These are phyloP conservation scores for Naganishia onofrii DNA, from an alignment of 768 basidiomycete species.

Conservation along the genomic window DNA sequence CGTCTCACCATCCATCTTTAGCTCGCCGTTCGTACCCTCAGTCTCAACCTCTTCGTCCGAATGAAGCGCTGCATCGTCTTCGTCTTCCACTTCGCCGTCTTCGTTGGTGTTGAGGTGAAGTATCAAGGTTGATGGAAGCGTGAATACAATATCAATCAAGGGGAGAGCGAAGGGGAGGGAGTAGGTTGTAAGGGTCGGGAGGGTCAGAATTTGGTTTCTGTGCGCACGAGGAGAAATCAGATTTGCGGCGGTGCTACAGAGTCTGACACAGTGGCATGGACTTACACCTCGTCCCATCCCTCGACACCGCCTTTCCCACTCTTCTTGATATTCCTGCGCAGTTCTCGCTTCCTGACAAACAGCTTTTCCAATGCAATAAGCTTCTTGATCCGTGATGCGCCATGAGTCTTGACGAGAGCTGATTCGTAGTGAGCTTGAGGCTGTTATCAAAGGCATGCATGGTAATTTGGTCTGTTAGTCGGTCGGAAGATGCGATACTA, in stretches of 20 bases:
- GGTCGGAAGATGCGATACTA: background rate
- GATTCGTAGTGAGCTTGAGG: constrained; percentile 28
- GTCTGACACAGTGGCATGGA: too few relatives aligned
- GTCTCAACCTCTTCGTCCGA: constrained; percentile 4
- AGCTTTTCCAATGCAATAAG: constrained; percentile 25
- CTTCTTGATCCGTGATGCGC: constrained; percentile 31
- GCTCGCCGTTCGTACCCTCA: constrained; percentile 5
- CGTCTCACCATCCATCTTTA: constrained; percentile 23
- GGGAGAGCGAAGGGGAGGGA: constrained; percentile 29
- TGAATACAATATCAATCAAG: constrained; percentile 27
- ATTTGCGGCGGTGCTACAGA: too few relatives aligned
- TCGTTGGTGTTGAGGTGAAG: constrained; percentile 31
- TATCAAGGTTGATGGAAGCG: constrained; percentile 25
- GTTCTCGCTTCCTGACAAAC: constrained; percentile 24
- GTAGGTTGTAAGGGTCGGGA: constrained; percentile 29
- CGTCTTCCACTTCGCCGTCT: constrained; percentile 27
- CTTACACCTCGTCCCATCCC: constrained; percentile 32
- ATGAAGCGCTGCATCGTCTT: constrained; percentile 16
- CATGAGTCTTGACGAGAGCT: constrained; percentile 29
- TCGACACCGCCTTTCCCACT: background rate
- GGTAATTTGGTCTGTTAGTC: background rate
- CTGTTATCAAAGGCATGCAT: background rate
- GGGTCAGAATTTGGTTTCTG: constrained; percentile 27
- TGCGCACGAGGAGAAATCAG: background rate
- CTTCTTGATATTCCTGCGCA: constrained; percentile 12